phyloP scores from a whole-genome alignment of 1,139 yeast genomes.

The Starmera stellimalicola region DNA sequence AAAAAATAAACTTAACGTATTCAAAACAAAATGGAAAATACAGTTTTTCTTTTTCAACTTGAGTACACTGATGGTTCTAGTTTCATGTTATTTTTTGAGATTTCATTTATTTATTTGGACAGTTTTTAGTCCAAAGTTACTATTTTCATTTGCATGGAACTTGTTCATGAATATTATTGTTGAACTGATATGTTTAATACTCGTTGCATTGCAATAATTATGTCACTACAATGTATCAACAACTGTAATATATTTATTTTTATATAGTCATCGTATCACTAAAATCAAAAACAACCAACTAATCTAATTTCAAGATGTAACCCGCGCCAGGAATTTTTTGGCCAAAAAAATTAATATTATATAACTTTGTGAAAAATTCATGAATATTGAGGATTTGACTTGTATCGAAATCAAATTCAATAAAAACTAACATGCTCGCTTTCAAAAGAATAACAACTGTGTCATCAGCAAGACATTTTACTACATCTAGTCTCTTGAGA shows the following conservation, averaged over 20 bases:
- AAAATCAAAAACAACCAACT: too few species aligned
- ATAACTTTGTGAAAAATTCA: too few species aligned
- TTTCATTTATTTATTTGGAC: slow-evolving; percentile 95
- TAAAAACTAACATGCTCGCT: neutral
- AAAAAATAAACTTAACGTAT: slow-evolving; percentile 25
- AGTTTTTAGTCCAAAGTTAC: slow-evolving; percentile 86
- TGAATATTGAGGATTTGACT: too few species aligned
- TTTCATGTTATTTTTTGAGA: slow-evolving; percentile 66
- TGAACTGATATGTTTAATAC: neutral
- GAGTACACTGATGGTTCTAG: slow-evolving; percentile 47
- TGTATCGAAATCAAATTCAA: too few species aligned
- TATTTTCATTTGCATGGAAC: slow-evolving; percentile 77
- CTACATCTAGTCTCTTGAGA: slow-evolving; percentile 9
- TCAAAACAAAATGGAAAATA: slow-evolving; percentile 29
- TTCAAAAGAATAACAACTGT: neutral
- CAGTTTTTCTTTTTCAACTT: slow-evolving; percentile 45
- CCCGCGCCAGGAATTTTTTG: too few species aligned
- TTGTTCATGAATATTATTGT: slow-evolving; percentile 32
- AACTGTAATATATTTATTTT: too few species aligned
- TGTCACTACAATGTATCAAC: too few species aligned
- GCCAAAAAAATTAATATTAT: too few species aligned
- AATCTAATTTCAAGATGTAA: too few species aligned
- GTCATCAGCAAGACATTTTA: slow-evolving; percentile 9
- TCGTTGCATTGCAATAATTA: slow-evolving; percentile 1
- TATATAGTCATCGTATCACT: too few species aligned